Evolutionary conservation across 2,329 filamentous ascomycete species (phyloP), one percentile per base, ranked within the genome.

Genomic region (Ophiostoma triangulosporum): DNA sequence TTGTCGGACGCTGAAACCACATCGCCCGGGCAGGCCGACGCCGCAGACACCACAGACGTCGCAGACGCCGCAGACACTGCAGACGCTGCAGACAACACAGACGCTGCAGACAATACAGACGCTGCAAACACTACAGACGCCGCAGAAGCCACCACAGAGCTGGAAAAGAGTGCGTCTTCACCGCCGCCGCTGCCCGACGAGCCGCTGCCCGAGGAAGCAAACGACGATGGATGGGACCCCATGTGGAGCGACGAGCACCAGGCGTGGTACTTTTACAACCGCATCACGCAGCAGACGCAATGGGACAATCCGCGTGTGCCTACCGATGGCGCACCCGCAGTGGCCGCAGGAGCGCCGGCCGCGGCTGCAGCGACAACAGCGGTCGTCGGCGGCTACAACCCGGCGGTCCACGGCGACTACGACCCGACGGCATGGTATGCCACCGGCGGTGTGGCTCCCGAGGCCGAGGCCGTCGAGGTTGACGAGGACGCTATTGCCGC

Each of bases 351-450:
- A 31, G 76, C 82, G 3, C 69, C 71, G 38, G 68, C 69, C 46
- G 60, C 64, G 7, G 52, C 61, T n/a, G 57, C 62, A 20, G 56
- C 63, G 3, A 53, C 61, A 6, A 49, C 56, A 1, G 12, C 22
- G 1, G 50, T 40, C 5, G 26, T 48, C 2, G 83, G 84, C 55
- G 89, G 91, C 57, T 98, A 98, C 71, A 95, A 97, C 65, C 93
- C 93, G 1, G 86, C 88, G 24, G 91, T 98, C 46, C 93, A 98
- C 66, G 93, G 93, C 61, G 86, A 90, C 70, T 98, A 96, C 72
- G 93, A 98, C 63, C 89, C 90, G 4, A 93, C 84, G 56, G 91
- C 93, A n/a, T 86, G 89, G 72, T 98, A 98, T 66, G 91, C 93
- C 11, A 77, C 86, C 64, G 57, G 63, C 68, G 48, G 60, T 64